A percentile compares a stretch with the other conserved stretches of the same genome.
phyloP scores from a whole-genome alignment of 1,284 basidiomycete genomes.

The Fomitiporia mediterranea region DNA sequence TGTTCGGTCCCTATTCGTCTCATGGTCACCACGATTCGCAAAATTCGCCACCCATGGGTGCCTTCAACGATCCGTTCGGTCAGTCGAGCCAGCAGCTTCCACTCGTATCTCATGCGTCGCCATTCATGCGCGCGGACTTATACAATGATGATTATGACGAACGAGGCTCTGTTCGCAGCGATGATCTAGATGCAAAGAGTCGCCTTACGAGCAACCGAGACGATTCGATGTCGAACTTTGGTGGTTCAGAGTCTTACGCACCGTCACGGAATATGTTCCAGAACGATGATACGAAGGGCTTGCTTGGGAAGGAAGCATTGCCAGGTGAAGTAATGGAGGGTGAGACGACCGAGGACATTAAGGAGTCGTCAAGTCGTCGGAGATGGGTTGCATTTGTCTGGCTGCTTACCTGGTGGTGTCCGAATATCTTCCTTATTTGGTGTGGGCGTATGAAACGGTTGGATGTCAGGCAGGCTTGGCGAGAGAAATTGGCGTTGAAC shows the following conservation, averaged over 20 bases:
- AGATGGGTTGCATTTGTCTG: slow-evolving; percentile 89
- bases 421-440: slow-evolving; percentile 64
- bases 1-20: slow-evolving; percentile 70
- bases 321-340: slow-evolving; percentile 77
- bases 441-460: slow-evolving; percentile 89
- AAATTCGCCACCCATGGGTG: slow-evolving; percentile 43
- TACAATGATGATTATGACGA: slow-evolving; percentile 82
- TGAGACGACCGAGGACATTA: slow-evolving; percentile 84
- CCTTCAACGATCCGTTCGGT: slow-evolving; percentile 48
- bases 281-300: slow-evolving; percentile 66
- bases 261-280: slow-evolving; percentile 95
- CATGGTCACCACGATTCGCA: slow-evolving; percentile 33
- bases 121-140: slow-evolving; percentile 63
- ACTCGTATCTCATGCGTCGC: slow-evolving; percentile 75
- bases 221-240: slow-evolving; percentile 70
- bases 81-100: slow-evolving; percentile 59
- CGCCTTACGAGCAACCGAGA: slow-evolving; percentile 71
- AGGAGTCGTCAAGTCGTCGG: slow-evolving; percentile 73
- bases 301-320: slow-evolving; percentile 75
- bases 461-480: slow-evolving; percentile 94
- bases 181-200: slow-evolving; percentile 73
- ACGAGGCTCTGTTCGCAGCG: slow-evolving; percentile 66
- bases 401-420: slow-evolving; percentile 91
- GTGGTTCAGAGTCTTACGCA: slow-evolving; percentile 85
- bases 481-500: slow-evolving; percentile 96